phyloP scores from a whole-genome alignment of 2,329 filamentous ascomycete species.

The Paraconiothyrium brasiliense region DNA sequence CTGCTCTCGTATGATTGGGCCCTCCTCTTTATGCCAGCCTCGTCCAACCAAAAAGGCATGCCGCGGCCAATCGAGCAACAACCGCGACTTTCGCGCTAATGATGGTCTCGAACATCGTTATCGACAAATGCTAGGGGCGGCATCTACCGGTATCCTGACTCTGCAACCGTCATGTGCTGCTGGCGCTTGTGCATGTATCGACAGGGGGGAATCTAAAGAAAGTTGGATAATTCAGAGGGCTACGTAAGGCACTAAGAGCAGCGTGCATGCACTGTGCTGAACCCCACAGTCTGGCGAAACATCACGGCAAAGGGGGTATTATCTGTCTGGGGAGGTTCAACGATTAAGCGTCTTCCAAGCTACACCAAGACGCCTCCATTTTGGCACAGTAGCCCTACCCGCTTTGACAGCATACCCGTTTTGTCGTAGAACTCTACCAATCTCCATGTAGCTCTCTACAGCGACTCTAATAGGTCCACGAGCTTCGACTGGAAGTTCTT shows the following conservation, averaged over 20 bases:
- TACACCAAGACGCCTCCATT: slow-evolving; percentile 61
- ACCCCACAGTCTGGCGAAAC: background rate
- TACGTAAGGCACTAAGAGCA: background rate
- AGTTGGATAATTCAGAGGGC: background rate
- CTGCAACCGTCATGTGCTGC: background rate
- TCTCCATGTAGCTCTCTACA: slow-evolving; percentile 80
- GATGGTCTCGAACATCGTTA: background rate
- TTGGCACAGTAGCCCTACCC: slow-evolving; percentile 59
- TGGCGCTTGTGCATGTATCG: background rate
- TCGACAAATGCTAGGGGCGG: too few relatives aligned
- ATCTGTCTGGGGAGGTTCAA: background rate
- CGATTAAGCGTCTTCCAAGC: slow-evolving; percentile 65
- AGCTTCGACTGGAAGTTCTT: slow-evolving; percentile 67
- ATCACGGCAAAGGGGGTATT: background rate
- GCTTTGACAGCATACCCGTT: slow-evolving; percentile 55
- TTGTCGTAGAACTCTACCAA: slow-evolving; percentile 69
- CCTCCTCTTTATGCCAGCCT: background rate
- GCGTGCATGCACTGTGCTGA: background rate
- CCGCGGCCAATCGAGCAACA: background rate
- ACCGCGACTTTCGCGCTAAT: background rate
- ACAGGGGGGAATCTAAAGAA: too few relatives aligned
- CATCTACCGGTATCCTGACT: too few relatives aligned
- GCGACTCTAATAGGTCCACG: slow-evolving; percentile 73
- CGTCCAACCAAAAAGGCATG: background rate
- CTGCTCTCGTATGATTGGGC: slow-evolving; percentile 4